phyloP scores from a whole-genome alignment of 345 rosid species.

The Bruguiera gymnorhiza region DNA sequence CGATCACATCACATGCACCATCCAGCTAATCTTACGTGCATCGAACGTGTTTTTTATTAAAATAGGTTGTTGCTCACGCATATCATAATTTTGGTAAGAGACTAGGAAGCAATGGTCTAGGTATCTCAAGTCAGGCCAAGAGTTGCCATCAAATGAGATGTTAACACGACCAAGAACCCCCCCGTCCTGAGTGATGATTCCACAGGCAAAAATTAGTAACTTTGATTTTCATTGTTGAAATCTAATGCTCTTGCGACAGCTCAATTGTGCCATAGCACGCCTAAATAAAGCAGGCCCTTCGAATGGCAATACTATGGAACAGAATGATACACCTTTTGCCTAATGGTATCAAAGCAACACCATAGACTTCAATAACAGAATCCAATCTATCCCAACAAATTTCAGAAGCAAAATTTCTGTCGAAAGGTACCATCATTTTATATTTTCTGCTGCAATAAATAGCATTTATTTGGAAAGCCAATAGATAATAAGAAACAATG shows the following conservation, averaged over 20 bases:
- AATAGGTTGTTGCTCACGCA: not conserved
- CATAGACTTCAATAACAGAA: slow-evolving; percentile 15
- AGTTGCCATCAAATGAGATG: not conserved
- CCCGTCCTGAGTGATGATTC: not conserved
- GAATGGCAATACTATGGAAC: not conserved
- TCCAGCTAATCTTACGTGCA: not conserved
- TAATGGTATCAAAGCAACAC: slow-evolving; percentile 19
- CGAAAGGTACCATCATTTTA: slow-evolving; percentile 18
- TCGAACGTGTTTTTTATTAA: not conserved
- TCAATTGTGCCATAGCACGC: slow-evolving; percentile 9
- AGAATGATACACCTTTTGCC: not conserved
- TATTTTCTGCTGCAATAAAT: slow-evolving; percentile 6
- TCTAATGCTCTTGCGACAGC: not conserved
- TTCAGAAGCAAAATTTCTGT: slow-evolving; percentile 38
- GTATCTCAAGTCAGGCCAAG: slow-evolving; percentile 1
- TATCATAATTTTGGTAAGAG: not conserved
- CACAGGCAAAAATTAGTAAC: not conserved
- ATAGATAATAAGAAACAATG: slow-evolving; percentile 81
- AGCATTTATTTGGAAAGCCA: slow-evolving; percentile 74
- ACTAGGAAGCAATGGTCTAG: not conserved
- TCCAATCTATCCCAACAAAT: slow-evolving; percentile 27
- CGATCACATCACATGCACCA: slow-evolving; percentile 16
- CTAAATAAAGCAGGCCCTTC: not conserved
- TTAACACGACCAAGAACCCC: slow-evolving; percentile 15
- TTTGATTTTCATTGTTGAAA: not conserved